phyloP scores from a whole-genome alignment of 2,329 filamentous ascomycete species.

The Pseudogymnoascus sp. region DNA sequence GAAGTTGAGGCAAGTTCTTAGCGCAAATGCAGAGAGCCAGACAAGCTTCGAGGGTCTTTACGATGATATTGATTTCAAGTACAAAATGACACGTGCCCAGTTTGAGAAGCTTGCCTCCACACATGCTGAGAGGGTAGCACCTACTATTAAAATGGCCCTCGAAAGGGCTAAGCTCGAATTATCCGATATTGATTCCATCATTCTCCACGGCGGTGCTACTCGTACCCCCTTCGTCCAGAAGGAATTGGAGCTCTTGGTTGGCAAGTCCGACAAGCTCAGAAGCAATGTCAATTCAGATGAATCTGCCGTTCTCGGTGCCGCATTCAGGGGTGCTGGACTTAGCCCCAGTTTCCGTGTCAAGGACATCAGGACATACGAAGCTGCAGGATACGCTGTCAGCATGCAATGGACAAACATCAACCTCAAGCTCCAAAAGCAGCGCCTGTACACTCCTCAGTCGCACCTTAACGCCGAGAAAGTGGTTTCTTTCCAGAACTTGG shows the following conservation, averaged over 20 bases:
- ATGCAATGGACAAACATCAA: slow-evolving; percentile 67
- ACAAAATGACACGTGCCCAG: slow-evolving; percentile 70
- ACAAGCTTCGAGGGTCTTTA: slow-evolving; percentile 82
- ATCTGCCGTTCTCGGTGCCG: slow-evolving; percentile 89
- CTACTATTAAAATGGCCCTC: slow-evolving; percentile 67
- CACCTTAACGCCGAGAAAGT: slow-evolving; percentile 74
- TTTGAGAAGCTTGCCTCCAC: slow-evolving; percentile 72
- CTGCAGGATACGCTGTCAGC: slow-evolving; percentile 62
- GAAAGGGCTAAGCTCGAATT: slow-evolving; percentile 64
- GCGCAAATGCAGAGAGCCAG: slow-evolving; percentile 78
- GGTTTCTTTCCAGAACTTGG: slow-evolving; percentile 70
- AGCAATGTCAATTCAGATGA: slow-evolving; percentile 97
- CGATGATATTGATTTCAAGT: slow-evolving; percentile 88
- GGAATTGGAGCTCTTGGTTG: slow-evolving; percentile 68
- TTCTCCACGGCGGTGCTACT: slow-evolving; percentile 84
- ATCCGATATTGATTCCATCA: slow-evolving; percentile 75
- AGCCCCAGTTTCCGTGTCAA: slow-evolving; percentile 97
- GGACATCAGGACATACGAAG: slow-evolving; percentile 82
- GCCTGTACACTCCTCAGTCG: slow-evolving; percentile 73
- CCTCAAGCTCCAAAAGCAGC: slow-evolving; percentile 66
- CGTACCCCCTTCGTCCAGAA: slow-evolving; percentile 93
- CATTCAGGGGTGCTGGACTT: slow-evolving; percentile 84
- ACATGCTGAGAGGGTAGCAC: slow-evolving; percentile 60
- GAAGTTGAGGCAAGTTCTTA: slow-evolving; percentile 77
- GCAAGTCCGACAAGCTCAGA: slow-evolving; percentile 69